These are phyloP conservation scores for Peribolospora kevripleyi DNA, from an alignment of 768 basidiomycete genomes.

Conservation along the genomic window DNA sequence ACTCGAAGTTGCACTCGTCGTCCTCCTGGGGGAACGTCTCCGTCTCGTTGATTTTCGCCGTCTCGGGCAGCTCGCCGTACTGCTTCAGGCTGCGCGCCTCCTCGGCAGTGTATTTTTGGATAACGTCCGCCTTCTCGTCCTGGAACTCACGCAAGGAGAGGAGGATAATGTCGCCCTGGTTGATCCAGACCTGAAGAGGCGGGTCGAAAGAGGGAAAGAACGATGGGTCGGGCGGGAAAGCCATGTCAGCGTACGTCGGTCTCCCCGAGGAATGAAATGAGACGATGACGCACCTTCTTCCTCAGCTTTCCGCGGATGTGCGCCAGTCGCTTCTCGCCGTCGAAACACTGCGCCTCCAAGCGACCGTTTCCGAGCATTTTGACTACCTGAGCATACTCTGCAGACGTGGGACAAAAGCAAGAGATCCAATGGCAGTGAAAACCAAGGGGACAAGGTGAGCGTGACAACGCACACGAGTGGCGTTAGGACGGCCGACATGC, in stretches of 20 bases:
- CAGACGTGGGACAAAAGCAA: background rate
- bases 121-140: conserved; percentile 97
- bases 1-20: conserved; percentile 13
- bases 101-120: conserved; percentile 94
- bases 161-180: conserved; percentile 87
- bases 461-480: too few species aligned
- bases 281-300: conserved; percentile 50
- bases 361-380: conserved; percentile 99
- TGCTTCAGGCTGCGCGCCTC: conserved; percentile 65
- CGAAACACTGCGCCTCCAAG: conserved; percentile 86
- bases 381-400: conserved; percentile 85
- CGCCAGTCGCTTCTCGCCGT: conserved; percentile 88
- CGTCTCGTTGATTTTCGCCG: conserved; percentile 24
- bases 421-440: background rate
- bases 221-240: background rate
- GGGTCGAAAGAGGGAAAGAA: background rate
- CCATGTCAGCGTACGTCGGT: too few species aligned
- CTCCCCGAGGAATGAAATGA: too few species aligned
- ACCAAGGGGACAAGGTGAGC: too few species aligned
- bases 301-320: conserved; percentile 99
- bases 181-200: conserved; percentile 72
- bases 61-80: conserved; percentile 95
- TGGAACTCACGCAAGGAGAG: conserved; percentile 94
- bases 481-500: too few species aligned
- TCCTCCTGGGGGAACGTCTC: conserved; percentile 79